Percentiles rank a stretch among this genome's conserved stretches.
Evolutionary conservation across 805 yeast genomes (phyloP).

Genomic region (Myxozyma neglecta): DNA sequence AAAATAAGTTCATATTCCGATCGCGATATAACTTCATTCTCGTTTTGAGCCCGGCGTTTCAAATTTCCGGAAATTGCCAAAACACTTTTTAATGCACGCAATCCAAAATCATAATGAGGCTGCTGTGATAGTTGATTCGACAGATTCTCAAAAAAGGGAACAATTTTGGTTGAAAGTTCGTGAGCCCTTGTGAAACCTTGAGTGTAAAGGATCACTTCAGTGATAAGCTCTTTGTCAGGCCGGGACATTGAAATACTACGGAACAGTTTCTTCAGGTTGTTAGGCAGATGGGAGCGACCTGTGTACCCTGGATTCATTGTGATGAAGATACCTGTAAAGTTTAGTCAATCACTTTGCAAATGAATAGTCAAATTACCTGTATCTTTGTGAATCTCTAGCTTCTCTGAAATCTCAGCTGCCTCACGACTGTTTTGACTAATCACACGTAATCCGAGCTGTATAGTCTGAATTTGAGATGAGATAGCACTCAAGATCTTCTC

Average conservation of each 20-base stretch:
- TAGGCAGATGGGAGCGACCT: conserved; percentile 82
- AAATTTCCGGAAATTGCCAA: conserved; percentile 58
- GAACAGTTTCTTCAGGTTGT: conserved; percentile 77
- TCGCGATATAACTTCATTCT: background rate
- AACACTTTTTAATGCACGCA: conserved; percentile 73
- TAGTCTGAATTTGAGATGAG: conserved; percentile 72
- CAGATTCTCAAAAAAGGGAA: conserved; percentile 56
- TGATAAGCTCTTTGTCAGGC: conserved; percentile 70
- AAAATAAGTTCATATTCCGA: conserved; percentile 42
- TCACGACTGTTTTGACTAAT: conserved; percentile 1
- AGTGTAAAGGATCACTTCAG: conserved; percentile 68
- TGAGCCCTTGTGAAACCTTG: conserved; percentile 63
- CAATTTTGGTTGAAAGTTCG: conserved; percentile 50
- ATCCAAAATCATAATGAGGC: conserved; percentile 85
- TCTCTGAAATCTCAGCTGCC: conserved; percentile 35
- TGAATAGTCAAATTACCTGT: conserved; percentile 31
- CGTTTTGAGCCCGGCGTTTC: conserved; percentile 37
- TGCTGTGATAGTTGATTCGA: conserved; percentile 50
- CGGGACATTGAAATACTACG: conserved; percentile 68
- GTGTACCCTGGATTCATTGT: conserved; percentile 90
- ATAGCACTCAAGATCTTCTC: conserved; percentile 76
- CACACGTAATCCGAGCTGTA: conserved; percentile 55
- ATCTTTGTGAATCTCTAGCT: conserved; percentile 30
- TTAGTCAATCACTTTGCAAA: background rate
- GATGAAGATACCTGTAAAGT: conserved; percentile 62